Conservation (phyloP, 139 green algal species). For the Eudorina sp. region DNA sequence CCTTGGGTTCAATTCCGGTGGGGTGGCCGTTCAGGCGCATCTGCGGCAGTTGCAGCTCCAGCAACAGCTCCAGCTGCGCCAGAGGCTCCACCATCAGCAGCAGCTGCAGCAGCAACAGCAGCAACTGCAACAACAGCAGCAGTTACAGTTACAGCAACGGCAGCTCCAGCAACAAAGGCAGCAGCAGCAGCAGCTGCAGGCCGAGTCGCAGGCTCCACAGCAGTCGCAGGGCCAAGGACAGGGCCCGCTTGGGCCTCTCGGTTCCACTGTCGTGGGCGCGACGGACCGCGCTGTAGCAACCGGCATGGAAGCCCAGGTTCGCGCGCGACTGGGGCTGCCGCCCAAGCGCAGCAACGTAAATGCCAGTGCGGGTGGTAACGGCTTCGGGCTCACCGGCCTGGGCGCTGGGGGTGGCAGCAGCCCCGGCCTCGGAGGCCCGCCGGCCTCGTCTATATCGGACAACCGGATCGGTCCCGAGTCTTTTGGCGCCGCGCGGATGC, state of each 20-base stretch:
- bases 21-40: no score
- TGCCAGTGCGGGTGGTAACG: background rate
- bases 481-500: background rate
- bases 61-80: background rate
- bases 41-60: background rate
- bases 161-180: background rate
- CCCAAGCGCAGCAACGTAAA: conserved; percentile 23
- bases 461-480: background rate
- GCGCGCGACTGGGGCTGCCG: conserved; percentile 11
- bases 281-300: background rate
- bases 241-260: background rate
- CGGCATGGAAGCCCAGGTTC: background rate
- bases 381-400: background rate
- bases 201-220: background rate
- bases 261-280: background rate
- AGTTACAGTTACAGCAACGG: background rate
- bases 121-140: background rate
- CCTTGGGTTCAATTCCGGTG: no score
- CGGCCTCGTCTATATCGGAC: background rate
- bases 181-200: background rate
- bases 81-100: conserved; percentile 5
- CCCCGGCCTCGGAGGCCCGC: background rate
- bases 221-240: background rate
- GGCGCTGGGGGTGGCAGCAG: background rate
- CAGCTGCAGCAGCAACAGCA: background rate